Evolutionary conservation across 2,329 filamentous ascomycete species (phyloP), one percentile per base, ranked within the genome.

Genomic region (Fulvia fulva): DNA sequence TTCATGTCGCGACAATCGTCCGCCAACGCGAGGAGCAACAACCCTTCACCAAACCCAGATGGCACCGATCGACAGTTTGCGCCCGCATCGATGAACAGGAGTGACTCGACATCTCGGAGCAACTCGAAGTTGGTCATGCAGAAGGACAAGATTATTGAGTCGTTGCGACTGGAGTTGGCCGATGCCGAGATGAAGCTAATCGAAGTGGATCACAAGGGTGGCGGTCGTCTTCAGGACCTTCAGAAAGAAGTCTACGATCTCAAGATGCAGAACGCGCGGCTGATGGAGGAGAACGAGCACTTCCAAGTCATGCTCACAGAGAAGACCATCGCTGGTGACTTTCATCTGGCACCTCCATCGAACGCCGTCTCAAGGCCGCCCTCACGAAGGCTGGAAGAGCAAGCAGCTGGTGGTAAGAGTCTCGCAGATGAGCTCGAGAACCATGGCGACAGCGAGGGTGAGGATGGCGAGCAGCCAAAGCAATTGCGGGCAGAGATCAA

Each of bases 241-340:
- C 92, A 97, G 76, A 88, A 89, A 67, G 85, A 90, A 64, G 83
- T 97, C 53, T 86, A 97, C 76, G 93, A 97, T 71, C 88, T 91
- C 41, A 90, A 92, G 68, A 94, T 97, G 88, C 89, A 91, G 65
- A 99, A 97, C 71, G 94, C 94, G 57, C 86, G 92, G 47, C 80
- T 99, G 63, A 94, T 97, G 89, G 94, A 99, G 76, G 94, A 99
- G 75, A 97, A 97, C 70, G 94, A 99, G 76, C 96, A 91, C 76
- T 99, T 96, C 76, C 93, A 97, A 75, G 83, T 97, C 37, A 85
- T 99, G 19, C 85, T 99, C 23, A 91, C 91, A 70, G 92, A 97
- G 75, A 93, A 91, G 80, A 97, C 94, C 1, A 83, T 99, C 58
- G 96, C 95, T 71, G 94, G 94, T 28, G 93, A 97, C 71, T 93